Conservation (phyloP, 371 early-diverging fungal species). For the Actinomortierella wolfii region DNA sequence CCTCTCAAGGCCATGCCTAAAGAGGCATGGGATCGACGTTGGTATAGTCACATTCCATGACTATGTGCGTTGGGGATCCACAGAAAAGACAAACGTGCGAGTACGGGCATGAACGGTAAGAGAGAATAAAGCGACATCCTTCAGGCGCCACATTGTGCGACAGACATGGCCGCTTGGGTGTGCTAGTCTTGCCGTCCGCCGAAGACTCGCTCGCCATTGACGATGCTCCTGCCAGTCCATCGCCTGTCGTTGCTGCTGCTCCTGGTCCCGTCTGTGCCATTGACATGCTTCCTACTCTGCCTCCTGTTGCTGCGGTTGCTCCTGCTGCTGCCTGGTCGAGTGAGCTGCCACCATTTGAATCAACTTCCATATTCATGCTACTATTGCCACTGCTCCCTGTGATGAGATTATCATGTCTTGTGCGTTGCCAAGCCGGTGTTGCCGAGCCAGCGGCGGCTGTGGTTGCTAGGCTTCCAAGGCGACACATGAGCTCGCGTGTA, state of each 20-base stretch:
- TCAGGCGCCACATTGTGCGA: constrained; percentile 45
- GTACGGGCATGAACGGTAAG: constrained; percentile 34
- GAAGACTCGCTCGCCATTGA: neutral
- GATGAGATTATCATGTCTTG: neutral
- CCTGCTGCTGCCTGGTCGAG: constrained; percentile 2
- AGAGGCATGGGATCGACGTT: constrained; percentile 16
- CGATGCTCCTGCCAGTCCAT: constrained; percentile 1
- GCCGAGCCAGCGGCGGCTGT: constrained; percentile 39
- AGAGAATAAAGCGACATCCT: constrained; percentile 39
- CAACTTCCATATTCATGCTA: neutral
- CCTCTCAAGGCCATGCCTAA: no score
- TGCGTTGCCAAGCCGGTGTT: constrained; percentile 4
- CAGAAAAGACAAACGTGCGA: constrained; percentile 41
- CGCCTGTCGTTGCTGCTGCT: neutral
- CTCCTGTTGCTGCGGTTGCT: constrained; percentile 5
- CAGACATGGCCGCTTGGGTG: constrained; percentile 19
- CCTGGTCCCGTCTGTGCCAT: constrained; percentile 4
- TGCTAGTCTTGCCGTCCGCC: neutral
- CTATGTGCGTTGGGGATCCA: constrained; percentile 30
- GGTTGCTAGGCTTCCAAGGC: constrained; percentile 28
- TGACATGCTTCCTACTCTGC: neutral
- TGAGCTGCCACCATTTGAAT: neutral
- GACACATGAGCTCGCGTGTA: constrained; percentile 34
- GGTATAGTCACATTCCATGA: constrained; percentile 43
- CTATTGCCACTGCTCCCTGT: neutral